phyloP scores from a whole-genome alignment of 202 grass and related monocot genomes.

The Zoysia matrella region DNA sequence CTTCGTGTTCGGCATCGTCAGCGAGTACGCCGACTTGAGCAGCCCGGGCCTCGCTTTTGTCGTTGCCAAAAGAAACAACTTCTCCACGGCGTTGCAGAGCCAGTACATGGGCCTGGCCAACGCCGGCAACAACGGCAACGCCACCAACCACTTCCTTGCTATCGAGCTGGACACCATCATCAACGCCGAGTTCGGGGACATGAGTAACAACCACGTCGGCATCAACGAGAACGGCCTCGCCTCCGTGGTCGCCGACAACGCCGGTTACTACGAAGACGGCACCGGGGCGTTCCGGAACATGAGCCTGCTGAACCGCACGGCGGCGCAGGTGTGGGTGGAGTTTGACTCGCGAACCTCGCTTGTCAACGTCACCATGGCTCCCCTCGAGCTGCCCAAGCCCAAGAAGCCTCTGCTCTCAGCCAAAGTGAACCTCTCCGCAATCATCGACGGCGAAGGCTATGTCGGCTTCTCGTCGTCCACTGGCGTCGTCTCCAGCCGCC shows the following conservation, averaged over 20 bases:
- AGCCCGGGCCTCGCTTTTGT: constrained; percentile 75
- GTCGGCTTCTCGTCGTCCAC: constrained; percentile 87
- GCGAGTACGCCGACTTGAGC: constrained; percentile 68
- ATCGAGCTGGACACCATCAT: constrained; percentile 77
- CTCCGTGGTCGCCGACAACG: constrained; percentile 48
- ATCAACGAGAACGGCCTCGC: constrained; percentile 64
- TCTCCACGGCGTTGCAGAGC: constrained; percentile 59
- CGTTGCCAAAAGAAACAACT: constrained; percentile 46
- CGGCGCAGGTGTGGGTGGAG: constrained; percentile 69
- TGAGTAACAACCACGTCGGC: constrained; percentile 77
- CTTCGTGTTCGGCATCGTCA: constrained; percentile 69
- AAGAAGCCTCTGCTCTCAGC: constrained; percentile 55
- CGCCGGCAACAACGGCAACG: constrained; percentile 53
- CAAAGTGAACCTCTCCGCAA: constrained; percentile 56
- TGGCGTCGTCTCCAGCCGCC: constrained; percentile 59
- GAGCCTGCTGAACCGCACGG: constrained; percentile 50
- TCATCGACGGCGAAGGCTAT: constrained; percentile 53
- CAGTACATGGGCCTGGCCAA: constrained; percentile 78
- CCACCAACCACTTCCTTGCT: constrained; percentile 75
- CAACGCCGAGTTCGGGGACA: constrained; percentile 74
- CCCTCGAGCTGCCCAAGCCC: constrained; percentile 55
- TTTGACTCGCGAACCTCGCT: constrained; percentile 53
- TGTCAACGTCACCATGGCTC: constrained; percentile 66
- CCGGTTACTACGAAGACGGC: constrained; percentile 53
- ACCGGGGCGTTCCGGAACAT: constrained; percentile 50